These are phyloP conservation scores for Forsythia suspensa DNA, from an alignment of 257 asterid genomes.

Conservation along the genomic window DNA sequence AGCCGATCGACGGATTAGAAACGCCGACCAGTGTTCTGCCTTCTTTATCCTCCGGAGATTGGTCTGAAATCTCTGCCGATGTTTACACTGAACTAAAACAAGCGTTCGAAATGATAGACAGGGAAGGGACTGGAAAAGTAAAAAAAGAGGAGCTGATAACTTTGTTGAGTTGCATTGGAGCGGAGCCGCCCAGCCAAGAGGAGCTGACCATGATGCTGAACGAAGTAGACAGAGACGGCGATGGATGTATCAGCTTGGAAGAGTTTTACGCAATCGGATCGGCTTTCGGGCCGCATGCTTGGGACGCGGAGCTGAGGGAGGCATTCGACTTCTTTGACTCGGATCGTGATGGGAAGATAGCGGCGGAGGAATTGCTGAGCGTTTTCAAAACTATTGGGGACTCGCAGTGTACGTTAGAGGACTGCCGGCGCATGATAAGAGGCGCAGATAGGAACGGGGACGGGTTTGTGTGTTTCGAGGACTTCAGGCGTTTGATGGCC, in stretches of 20 bases:
- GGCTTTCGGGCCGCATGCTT: constrained; percentile 59
- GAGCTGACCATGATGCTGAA: constrained; percentile 51
- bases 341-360: constrained; percentile 76
- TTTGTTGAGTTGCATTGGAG: constrained; percentile 52
- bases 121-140: constrained; percentile 69
- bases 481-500: constrained; percentile 80
- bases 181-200: constrained; percentile 55
- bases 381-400: constrained; percentile 67
- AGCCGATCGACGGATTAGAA: constrained; percentile 27
- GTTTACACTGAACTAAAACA: constrained; percentile 46
- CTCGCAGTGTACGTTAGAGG: constrained; percentile 76
- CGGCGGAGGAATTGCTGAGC: constrained; percentile 73
- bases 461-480: constrained; percentile 92
- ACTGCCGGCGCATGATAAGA: constrained; percentile 81
- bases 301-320: constrained; percentile 52
- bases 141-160: constrained; percentile 51
- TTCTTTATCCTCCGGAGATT: constrained; percentile 38
- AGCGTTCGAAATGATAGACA: constrained; percentile 74
- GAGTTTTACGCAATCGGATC: constrained; percentile 55
- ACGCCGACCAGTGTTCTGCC: constrained; percentile 87
- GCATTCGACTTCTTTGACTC: constrained; percentile 79
- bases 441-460: constrained; percentile 75
- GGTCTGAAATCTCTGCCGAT: constrained; percentile 43
- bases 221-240: constrained; percentile 71
- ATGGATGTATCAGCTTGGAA: constrained; percentile 67